Evolutionary conservation across 176 grass and related monocot genomes (phyloP).

Genomic region (Eleusine coracana): DNA sequence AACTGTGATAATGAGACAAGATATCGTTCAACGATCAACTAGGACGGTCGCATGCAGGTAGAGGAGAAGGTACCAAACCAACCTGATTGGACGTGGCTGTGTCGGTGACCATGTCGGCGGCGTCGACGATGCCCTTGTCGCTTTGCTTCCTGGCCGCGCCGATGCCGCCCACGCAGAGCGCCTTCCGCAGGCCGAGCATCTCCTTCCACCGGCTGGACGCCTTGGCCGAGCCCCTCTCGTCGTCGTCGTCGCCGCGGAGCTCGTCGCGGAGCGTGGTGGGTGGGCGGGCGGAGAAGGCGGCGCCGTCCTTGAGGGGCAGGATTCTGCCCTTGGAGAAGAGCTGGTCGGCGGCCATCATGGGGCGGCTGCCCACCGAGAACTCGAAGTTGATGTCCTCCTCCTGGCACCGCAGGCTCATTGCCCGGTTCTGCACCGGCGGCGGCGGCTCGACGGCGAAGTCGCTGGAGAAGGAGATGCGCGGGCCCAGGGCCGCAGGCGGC

Average conservation of each 20-base stretch:
- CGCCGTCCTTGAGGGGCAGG: conserved; percentile 72
- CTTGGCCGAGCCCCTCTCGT: conserved; percentile 47
- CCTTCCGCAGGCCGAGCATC: conserved; percentile 69
- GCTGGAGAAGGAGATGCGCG: conserved; percentile 98
- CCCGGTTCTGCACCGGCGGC: conserved; percentile 55
- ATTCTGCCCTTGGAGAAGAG: conserved; percentile 98
- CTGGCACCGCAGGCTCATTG: conserved; percentile 53
- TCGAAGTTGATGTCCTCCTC: conserved; percentile 86
- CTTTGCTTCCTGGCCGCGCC: conserved; percentile 41
- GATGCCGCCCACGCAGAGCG: conserved; percentile 48
- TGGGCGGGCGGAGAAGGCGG: conserved; percentile 15
- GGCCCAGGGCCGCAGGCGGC: conserved; percentile 49
- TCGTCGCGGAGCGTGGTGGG: conserved; percentile 66
- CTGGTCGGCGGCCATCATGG: conserved; percentile 96
- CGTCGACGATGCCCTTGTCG: conserved; percentile 37
- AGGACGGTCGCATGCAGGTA: neutral
- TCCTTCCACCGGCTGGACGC: conserved; percentile 80
- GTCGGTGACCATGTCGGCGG: conserved; percentile 37
- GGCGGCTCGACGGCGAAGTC: conserved; percentile 86
- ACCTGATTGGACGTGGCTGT: conserved; percentile 46
- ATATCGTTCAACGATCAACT: neutral
- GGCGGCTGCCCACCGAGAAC: conserved; percentile 83
- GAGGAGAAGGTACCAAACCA: neutral
- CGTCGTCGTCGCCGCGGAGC: conserved; percentile 45
- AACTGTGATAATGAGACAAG: conserved; percentile 24